These are phyloP conservation scores for Pythium grandisporangium DNA, from an alignment of 352 stramenopile genomes.

Conservation along the genomic window DNA sequence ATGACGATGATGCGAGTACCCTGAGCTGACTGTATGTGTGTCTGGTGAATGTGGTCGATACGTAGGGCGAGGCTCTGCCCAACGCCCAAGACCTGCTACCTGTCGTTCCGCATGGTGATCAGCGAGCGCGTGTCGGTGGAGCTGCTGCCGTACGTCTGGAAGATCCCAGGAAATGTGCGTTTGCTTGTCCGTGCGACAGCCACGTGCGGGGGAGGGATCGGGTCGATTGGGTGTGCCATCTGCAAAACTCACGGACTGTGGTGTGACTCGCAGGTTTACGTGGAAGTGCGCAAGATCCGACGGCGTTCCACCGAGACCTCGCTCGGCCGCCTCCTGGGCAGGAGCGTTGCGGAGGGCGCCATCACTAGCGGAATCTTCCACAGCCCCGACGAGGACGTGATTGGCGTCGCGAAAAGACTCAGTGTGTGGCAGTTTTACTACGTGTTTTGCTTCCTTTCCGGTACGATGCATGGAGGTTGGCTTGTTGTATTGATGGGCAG, in stretches of 20 bases:
- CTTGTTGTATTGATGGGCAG: too few relatives aligned
- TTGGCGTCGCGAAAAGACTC: slow-evolving; percentile 54
- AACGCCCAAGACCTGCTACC: slow-evolving; percentile 65
- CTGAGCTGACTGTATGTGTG: too few relatives aligned
- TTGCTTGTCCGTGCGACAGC: background rate
- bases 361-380: slow-evolving; percentile 3
- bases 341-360: background rate
- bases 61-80: slow-evolving; percentile 45
- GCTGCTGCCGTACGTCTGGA: slow-evolving; percentile 67
- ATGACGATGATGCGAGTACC: too few relatives aligned
- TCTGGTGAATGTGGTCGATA: background rate
- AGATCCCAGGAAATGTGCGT: slow-evolving; percentile 51
- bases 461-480: slow-evolving; percentile 10
- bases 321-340: slow-evolving; percentile 4
- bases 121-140: slow-evolving; percentile 47
- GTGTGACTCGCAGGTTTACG: slow-evolving; percentile 14
- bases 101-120: slow-evolving; percentile 70
- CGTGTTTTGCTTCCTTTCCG: slow-evolving; percentile 71
- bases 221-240: too few relatives aligned
- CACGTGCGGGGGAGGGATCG: background rate
- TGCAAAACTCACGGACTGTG: too few relatives aligned
- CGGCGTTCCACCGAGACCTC: slow-evolving; percentile 28
- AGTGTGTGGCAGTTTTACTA: slow-evolving; percentile 76
- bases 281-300: slow-evolving; percentile 70
- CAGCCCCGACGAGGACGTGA: slow-evolving; percentile 26